Base-by-base conservation (phyloP, 2,329 filamentous ascomycete genomes). In the Neofusicoccum cordaticola region DNA sequence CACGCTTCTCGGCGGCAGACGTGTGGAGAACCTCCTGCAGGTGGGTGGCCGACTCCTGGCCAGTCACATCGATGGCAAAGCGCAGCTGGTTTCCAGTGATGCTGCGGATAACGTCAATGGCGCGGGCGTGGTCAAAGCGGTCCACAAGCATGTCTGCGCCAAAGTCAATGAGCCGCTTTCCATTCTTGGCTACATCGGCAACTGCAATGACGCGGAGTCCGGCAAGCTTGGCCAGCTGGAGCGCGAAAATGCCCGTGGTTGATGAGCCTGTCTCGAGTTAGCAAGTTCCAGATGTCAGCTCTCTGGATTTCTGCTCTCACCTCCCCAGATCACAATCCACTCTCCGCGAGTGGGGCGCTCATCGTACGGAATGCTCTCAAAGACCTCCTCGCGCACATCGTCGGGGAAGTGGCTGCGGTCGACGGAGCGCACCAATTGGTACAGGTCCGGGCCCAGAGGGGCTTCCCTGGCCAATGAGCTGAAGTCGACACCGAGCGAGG, bases 271-370 rank as follows among this genome's bases (percentile, higher is more conserved):
- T 90, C 89, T 13, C 1, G 6, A 5, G 15, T 63, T 5, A 63
- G 61, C n/a, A 19, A 1, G 27, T 45, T 17, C 3, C 19, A 2
- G 2, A 11, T 12, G 22, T 15, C 19, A 31, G 9, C 5, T 0
- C 2, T 41, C 0, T 4, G 1, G 19, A 41, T 4, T 22, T 17
- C 12, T 15, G 12, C 5, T 31, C 62, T 15, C 2, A 64, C 74
- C 90, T 65, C 90, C 90, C 90, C 90, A 93, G 51, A 93, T 86
- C 1, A 86, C 86, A 41, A 93, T 77, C 85, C 88, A 92, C 65
- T 93, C 90, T 0, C 88, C 89, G 0, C 76, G 69, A 48, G 79
- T 79, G 0, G 87, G 84, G 7, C 87, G 79, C 67, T 90, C 87
- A 0, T 74, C 70, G 1, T 78, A 71, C 0, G 73, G 68, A 5